Conservation (phyloP, 2,329 filamentous ascomycete species). For the Penicillium palitans region DNA sequence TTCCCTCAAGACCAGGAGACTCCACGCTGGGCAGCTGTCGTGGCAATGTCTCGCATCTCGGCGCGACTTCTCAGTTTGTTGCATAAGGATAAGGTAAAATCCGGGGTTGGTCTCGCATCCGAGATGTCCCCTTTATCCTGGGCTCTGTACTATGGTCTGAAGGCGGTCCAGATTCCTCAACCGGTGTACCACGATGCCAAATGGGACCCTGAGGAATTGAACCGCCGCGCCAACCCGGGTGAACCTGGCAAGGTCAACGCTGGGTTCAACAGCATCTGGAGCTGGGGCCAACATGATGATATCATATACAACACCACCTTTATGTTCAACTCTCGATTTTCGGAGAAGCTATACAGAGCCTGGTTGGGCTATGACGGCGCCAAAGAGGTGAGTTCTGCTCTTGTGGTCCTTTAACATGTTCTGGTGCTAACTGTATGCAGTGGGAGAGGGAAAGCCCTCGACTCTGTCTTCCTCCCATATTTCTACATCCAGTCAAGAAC, state of each 20-base stretch:
- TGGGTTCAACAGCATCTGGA: constrained; percentile 14
- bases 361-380: constrained; percentile 14
- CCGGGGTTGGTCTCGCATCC: constrained; percentile 13
- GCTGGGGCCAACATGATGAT: constrained; percentile 7
- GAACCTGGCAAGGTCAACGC: constrained; percentile 12
- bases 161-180: constrained; percentile 15
- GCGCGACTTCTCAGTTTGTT: constrained; percentile 3
- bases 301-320: constrained; percentile 11
- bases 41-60: constrained; percentile 17
- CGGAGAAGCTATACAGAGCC: constrained; percentile 11
- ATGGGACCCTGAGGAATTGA: constrained; percentile 14
- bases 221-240: constrained; percentile 10
- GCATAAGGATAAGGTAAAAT: constrained; percentile 5
- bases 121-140: constrained; percentile 16
- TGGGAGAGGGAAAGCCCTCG: constrained; percentile 8
- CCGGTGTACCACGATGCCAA: constrained; percentile 10
- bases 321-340: constrained; percentile 14
- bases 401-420: not conserved
- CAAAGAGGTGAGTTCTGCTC: not conserved
- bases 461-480: constrained; percentile 14
- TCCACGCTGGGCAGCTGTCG: constrained; percentile 9
- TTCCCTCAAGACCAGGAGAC: constrained; percentile 10
- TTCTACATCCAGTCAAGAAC: constrained; percentile 15
- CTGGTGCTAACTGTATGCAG: not conserved
- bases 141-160: constrained; percentile 19